These are phyloP conservation scores for Teunomyces stri DNA, from an alignment of 805 yeast genomes.

Conservation along the genomic window DNA sequence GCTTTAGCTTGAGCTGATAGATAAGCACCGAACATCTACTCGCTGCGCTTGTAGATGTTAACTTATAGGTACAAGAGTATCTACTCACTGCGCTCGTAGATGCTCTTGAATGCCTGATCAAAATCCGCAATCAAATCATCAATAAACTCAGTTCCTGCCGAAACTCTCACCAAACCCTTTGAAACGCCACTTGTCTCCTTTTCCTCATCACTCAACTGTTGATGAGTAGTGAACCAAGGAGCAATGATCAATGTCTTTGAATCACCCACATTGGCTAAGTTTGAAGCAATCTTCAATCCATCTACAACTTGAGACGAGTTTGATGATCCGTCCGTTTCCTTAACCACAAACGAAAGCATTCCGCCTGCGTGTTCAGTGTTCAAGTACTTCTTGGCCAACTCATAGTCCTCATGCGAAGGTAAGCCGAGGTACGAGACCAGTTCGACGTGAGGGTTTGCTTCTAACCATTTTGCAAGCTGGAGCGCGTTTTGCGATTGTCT, in stretches of 20 bases:
- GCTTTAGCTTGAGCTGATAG: no score
- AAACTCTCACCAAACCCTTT: constrained; percentile 79
- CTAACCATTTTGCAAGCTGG: constrained; percentile 74
- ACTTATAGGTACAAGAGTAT: no score
- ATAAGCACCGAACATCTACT: no score
- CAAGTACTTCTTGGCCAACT: constrained; percentile 79
- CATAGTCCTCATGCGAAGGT: constrained; percentile 73
- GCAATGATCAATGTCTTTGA: constrained; percentile 93
- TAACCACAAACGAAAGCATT: constrained; percentile 85
- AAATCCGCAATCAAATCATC: constrained; percentile 75
- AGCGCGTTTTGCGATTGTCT: constrained; percentile 85
- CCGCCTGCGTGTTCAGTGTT: constrained; percentile 66
- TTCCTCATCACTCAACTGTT: constrained; percentile 82
- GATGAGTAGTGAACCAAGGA: constrained; percentile 95
- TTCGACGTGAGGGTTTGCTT: constrained; percentile 66
- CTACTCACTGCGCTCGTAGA: no score
- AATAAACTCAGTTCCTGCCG: constrained; percentile 84
- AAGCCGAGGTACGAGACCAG: constrained; percentile 96
- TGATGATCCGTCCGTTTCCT: constrained; percentile 42
- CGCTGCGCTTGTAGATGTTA: no score
- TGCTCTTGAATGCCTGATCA: constrained; percentile 64
- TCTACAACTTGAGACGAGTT: constrained; percentile 84
- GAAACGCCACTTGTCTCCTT: constrained; percentile 83
- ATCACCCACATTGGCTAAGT: constrained; percentile 96
- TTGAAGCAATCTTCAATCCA: constrained; percentile 77